Evolutionary conservation across 192 early-diverging fungal genomes (phyloP).

Genomic region (Lunasporangiospora selenospora): DNA sequence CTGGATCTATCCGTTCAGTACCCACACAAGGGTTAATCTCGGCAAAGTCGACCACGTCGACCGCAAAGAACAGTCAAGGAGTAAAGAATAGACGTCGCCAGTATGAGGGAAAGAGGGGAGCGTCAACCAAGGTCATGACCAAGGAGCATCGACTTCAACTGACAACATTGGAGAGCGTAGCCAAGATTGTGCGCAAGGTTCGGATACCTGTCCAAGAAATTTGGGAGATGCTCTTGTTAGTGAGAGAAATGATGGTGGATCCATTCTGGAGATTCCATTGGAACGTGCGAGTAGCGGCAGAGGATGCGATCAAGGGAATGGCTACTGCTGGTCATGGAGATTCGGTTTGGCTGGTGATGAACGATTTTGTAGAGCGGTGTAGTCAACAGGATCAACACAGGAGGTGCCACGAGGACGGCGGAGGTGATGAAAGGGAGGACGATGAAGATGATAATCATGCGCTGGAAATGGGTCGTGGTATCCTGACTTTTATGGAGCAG

Average conservation of each 20-base stretch:
- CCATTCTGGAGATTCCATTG: conserved; percentile 9
- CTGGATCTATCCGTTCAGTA: too few species aligned
- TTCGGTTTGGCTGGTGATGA: conserved; percentile 24
- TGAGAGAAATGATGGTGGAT: conserved; percentile 33
- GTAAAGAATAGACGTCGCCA: neutral
- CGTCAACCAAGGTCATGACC: conserved; percentile 24
- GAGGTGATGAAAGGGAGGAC: neutral
- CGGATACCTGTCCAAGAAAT: conserved; percentile 31
- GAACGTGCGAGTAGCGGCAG: conserved; percentile 29
- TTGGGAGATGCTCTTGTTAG: conserved; percentile 37
- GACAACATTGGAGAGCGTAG: conserved; percentile 28
- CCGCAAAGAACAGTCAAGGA: neutral
- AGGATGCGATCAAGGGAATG: conserved; percentile 28
- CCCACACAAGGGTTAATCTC: neutral
- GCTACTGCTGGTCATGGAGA: conserved; percentile 38
- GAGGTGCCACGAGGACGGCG: neutral
- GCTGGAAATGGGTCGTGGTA: conserved; percentile 7
- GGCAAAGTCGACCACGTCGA: neutral
- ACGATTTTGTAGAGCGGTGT: conserved; percentile 8
- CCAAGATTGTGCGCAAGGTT: conserved; percentile 27
- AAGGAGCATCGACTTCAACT: conserved; percentile 36
- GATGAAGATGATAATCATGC: conserved; percentile 3
- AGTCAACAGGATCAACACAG: neutral
- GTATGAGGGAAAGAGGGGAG: neutral
- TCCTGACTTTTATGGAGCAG: conserved; percentile 10